Percentiles rank a stretch among this genome's conserved stretches.
phyloP scores from a whole-genome alignment of 352 stramenopile genomes.

The Blastocystis sp. region DNA sequence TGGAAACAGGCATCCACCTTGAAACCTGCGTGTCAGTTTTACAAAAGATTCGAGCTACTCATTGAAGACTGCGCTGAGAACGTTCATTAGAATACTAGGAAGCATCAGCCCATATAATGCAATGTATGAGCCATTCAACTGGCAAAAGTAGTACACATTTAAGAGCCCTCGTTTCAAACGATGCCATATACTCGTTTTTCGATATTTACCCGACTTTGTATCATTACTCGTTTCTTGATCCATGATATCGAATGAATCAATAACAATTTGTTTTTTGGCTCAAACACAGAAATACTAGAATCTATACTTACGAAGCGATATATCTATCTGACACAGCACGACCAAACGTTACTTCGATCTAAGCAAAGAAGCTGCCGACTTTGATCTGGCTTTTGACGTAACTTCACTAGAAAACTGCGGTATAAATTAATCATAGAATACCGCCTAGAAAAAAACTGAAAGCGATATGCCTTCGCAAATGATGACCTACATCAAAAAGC shows the following conservation, averaged over 20 bases:
- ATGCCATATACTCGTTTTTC: not conserved
- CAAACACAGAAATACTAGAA: not conserved
- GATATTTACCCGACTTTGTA: too few species aligned
- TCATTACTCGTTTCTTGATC: not conserved
- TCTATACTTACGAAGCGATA: not conserved
- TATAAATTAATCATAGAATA: not conserved
- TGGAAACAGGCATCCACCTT: conserved; percentile 37
- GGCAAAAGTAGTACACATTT: conserved; percentile 5
- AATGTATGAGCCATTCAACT: conserved; percentile 51
- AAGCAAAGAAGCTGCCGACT: conserved; percentile 7
- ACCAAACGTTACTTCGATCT: not conserved
- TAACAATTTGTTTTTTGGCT: not conserved
- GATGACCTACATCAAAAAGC: conserved; percentile 11
- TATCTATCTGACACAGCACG: not conserved
- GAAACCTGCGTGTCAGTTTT: not conserved
- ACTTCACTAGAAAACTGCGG: not conserved
- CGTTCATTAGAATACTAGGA: conserved; percentile 57
- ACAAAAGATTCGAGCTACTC: not conserved
- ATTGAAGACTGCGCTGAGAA: conserved; percentile 48
- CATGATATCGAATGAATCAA: not conserved
- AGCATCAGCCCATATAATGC: conserved; percentile 41
- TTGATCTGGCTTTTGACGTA: not conserved
- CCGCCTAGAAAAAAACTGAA: not conserved
- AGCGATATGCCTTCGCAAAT: not conserved
- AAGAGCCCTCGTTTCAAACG: not conserved